Percentiles rank a stretch among this genome's conserved stretches.
phyloP scores from a whole-genome alignment of 257 asterid genomes.

The Marsdenia floribunda region DNA sequence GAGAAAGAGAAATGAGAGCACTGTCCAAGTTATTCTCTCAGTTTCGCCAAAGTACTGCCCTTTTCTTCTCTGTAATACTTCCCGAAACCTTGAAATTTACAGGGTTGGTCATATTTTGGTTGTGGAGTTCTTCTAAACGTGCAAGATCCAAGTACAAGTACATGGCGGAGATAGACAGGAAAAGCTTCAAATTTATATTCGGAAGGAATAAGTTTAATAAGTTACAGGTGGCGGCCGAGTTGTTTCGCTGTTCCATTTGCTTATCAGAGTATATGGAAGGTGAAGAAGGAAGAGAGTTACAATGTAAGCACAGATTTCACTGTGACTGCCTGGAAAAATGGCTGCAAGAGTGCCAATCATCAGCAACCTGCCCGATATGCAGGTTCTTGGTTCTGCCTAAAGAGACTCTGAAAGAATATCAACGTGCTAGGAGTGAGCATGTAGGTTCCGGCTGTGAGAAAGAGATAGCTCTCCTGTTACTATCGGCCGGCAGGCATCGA shows the following conservation, averaged over 20 bases:
- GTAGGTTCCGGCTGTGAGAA: constrained; percentile 1
- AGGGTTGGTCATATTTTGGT: constrained; percentile 20
- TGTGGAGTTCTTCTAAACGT: constrained; percentile 18
- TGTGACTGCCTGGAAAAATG: constrained; percentile 42
- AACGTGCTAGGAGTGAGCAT: background rate
- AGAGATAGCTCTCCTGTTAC: constrained; percentile 18
- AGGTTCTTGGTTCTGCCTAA: constrained; percentile 31
- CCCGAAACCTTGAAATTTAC: constrained; percentile 38
- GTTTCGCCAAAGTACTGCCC: constrained; percentile 13
- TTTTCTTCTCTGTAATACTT: constrained; percentile 24
- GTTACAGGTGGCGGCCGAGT: background rate
- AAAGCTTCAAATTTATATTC: constrained; percentile 31
- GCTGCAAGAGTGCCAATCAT: constrained; percentile 21
- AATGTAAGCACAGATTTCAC: constrained; percentile 44
- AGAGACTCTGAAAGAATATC: constrained; percentile 9
- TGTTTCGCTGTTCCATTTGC: constrained; percentile 43
- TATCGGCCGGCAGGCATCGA: constrained; percentile 1
- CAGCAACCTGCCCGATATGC: constrained; percentile 52
- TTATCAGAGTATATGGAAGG: constrained; percentile 34
- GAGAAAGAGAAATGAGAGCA: constrained; percentile 26
- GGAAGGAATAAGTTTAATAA: background rate
- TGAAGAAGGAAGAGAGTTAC: constrained; percentile 35
- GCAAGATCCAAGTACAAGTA: constrained; percentile 21
- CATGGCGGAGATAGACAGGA: constrained; percentile 31
- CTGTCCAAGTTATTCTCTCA: constrained; percentile 27